Evolutionary conservation across 371 early-diverging fungal species (phyloP), one percentile per base, ranked within the genome.

Genomic region (Syncephalastrum monosporum): DNA sequence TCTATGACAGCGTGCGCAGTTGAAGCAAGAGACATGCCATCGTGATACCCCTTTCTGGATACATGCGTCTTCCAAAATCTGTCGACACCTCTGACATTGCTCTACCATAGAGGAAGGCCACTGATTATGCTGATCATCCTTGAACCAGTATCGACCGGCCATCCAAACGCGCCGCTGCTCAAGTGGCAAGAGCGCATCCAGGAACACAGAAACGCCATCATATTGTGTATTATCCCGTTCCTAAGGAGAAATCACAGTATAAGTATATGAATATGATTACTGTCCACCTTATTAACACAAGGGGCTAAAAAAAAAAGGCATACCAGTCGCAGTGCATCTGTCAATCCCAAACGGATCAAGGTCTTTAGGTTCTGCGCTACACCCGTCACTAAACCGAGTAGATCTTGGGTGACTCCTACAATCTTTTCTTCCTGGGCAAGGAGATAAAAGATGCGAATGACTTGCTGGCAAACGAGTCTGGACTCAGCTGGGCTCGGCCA

Each of bases 331-430:
- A 97, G 70, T 1, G 96, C 90, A 10, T 94, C 91, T 23, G 84
- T 86, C 23, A 98, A 72, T 12, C 95, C 95, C 25, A 90, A 79
- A 5, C 95, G 83, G 53, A 97, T 96, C 25, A 78, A 49, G 14
- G 59, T 60, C 54, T 78, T 78, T 27, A 78, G 52, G 16, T 69
- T 67, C 44, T 78, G 75, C 8, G 78, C 78, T 17, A 78, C 81
- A 25, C 86, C 84, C 43, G 97, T 95, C 3, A 97, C 94, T 17
- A 95, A 72, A 13, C 88, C 79, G 50, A 97, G 75, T 59, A 97
- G 69, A 58, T 94, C 93, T 63, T 95, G 91, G 1, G 95, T 93
- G 63, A 87, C 87, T 13, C 84, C 91, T 21, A 81, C 68, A 21
- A 78, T 72, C 42, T 82, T 81, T 47, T 83, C 58, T 17, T 55